A percentile compares a stretch with the other conserved stretches of the same genome.
These are phyloP conservation scores for Debaryomyces udenii DNA, from an alignment of 1,139 yeast species.

Conservation along the genomic window DNA sequence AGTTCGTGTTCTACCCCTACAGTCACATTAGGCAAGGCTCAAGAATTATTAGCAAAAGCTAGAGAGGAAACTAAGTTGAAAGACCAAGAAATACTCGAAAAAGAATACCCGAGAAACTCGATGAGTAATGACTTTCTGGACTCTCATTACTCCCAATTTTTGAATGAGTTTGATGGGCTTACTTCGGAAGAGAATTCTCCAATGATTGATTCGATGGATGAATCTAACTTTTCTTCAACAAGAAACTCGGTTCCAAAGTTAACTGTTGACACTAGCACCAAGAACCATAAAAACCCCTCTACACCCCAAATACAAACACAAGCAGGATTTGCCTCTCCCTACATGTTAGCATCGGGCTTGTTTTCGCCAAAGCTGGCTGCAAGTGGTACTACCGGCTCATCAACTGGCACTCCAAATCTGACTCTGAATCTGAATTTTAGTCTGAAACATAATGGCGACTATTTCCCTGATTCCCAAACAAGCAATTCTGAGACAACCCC, in stretches of 20 bases:
- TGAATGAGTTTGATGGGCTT: conserved; percentile 23
- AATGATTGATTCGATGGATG: conserved; percentile 36
- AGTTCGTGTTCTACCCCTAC: conserved; percentile 95
- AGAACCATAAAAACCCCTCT: conserved; percentile 27
- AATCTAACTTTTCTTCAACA: conserved; percentile 29
- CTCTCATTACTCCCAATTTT: conserved; percentile 21
- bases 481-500: conserved; percentile 21
- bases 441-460: conserved; percentile 4
- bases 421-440: conserved; percentile 16
- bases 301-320: conserved; percentile 34
- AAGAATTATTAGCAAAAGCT: conserved; percentile 80
- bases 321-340: conserved; percentile 62
- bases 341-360: conserved; percentile 58
- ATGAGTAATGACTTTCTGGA: conserved; percentile 24
- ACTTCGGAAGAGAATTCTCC: conserved; percentile 33
- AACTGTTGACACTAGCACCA: conserved; percentile 34
- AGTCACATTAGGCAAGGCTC: conserved; percentile 82
- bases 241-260: conserved; percentile 29
- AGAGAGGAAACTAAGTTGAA: conserved; percentile 68
- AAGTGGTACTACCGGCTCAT: conserved; percentile 21
- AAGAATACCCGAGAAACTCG: conserved; percentile 39
- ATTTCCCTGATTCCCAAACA: conserved; percentile 8
- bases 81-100: conserved; percentile 54
- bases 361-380: conserved; percentile 49
- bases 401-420: conserved; percentile 27